These are phyloP conservation scores for Bacidia gigantensis DNA, from an alignment of 495 filamentous ascomycete species.

Conservation along the genomic window DNA sequence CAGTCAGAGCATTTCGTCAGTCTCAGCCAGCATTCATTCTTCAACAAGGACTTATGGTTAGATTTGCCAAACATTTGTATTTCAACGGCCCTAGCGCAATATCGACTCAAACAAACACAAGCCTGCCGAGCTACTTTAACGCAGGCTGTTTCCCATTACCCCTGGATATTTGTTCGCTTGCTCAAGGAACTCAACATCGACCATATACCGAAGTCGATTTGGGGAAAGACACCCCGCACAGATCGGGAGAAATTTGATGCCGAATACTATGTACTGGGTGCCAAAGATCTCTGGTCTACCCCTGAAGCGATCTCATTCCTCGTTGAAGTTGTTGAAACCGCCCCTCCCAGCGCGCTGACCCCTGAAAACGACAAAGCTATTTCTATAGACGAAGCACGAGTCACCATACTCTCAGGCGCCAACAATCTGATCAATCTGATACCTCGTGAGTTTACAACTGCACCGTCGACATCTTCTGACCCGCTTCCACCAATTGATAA, in stretches of 20 bases:
- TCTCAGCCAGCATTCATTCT: slow-evolving; percentile 44
- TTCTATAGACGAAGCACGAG: slow-evolving; percentile 55
- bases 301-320: slow-evolving; percentile 57
- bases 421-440: slow-evolving; percentile 48
- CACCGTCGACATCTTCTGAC: slow-evolving; percentile 50
- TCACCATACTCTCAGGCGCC: slow-evolving; percentile 63
- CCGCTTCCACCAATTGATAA: slow-evolving; percentile 47
- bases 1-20: slow-evolving; percentile 66
- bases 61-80: slow-evolving; percentile 52
- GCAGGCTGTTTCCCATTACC: slow-evolving; percentile 53
- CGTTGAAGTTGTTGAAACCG: slow-evolving; percentile 51
- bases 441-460: slow-evolving; percentile 37
- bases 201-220: slow-evolving; percentile 58
- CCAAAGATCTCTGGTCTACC: slow-evolving; percentile 85
- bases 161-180: slow-evolving; percentile 68
- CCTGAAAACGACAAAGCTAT: slow-evolving; percentile 32
- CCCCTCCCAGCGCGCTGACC: slow-evolving; percentile 17
- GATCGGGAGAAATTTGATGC: slow-evolving; percentile 58
- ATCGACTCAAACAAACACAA: slow-evolving; percentile 50
- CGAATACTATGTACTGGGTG: slow-evolving; percentile 62
- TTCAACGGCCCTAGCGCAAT: slow-evolving; percentile 58
- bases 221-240: slow-evolving; percentile 59
- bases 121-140: slow-evolving; percentile 48
- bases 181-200: slow-evolving; percentile 65
- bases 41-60: slow-evolving; percentile 32